A percentile compares a stretch with the other conserved stretches of the same genome.
phyloP scores from a whole-genome alignment of 371 early-diverging fungal species.

The Conidiobolus incongruus region DNA sequence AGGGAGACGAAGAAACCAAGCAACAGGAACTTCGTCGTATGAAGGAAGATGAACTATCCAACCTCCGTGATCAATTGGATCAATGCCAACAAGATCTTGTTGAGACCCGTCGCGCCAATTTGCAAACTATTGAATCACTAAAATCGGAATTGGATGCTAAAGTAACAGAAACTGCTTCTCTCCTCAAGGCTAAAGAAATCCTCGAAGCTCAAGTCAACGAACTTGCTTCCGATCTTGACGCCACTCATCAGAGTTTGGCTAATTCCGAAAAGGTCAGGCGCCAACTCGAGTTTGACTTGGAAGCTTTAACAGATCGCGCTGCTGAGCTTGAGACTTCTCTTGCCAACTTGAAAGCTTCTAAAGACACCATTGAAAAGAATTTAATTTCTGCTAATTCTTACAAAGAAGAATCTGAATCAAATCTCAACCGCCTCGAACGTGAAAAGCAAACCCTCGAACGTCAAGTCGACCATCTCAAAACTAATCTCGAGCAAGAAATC shows the following conservation, averaged over 20 bases:
- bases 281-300: constrained; percentile 23
- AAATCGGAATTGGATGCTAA: constrained; percentile 29
- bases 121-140: constrained; percentile 20
- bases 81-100: constrained; percentile 31
- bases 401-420: constrained; percentile 27
- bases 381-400: constrained; percentile 17
- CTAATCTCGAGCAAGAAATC: constrained; percentile 35
- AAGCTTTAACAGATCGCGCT: constrained; percentile 11
- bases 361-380: constrained; percentile 24
- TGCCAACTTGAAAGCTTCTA: constrained; percentile 17
- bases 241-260: constrained; percentile 8
- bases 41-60: constrained; percentile 49
- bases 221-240: constrained; percentile 20
- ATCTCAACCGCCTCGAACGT: constrained; percentile 22
- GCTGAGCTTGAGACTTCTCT: constrained; percentile 20
- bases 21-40: constrained; percentile 38
- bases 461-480: constrained; percentile 22
- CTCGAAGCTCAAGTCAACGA: constrained; percentile 26
- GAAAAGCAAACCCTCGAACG: constrained; percentile 23
- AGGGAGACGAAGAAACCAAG: constrained; percentile 46
- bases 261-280: constrained; percentile 24
- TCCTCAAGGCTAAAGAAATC: constrained; percentile 17
- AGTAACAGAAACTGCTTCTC: constrained; percentile 29
- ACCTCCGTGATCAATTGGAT: constrained; percentile 30
- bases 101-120: constrained; percentile 21